phyloP scores from a whole-genome alignment of 1,284 basidiomycete genomes.

The Nidula niveotomentosa region DNA sequence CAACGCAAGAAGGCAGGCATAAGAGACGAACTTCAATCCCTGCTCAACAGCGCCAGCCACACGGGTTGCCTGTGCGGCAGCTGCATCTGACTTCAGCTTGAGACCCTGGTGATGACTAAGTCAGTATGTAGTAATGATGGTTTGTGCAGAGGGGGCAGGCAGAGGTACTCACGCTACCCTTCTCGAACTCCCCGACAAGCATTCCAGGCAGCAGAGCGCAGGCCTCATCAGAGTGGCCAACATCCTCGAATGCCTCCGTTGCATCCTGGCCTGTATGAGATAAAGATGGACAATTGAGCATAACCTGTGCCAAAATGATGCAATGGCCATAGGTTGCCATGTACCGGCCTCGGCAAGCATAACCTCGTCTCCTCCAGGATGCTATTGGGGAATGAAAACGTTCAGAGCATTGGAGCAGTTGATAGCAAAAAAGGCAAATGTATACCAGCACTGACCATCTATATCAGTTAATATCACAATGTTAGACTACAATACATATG shows the following conservation, averaged over 20 bases:
- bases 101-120: conserved; percentile 31
- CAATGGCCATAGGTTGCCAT: conserved; percentile 29
- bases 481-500: no score
- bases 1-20: conserved; percentile 3
- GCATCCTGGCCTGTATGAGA: conserved; percentile 77
- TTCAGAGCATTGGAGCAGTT: background rate
- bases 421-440: no score
- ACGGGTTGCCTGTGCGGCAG: conserved; percentile 41
- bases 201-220: conserved; percentile 82
- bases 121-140: conserved; percentile 2
- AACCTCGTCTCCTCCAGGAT: conserved; percentile 98
- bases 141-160: conserved; percentile 4
- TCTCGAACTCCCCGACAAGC: conserved; percentile 79
- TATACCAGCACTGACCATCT: no score
- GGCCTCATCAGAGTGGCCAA: conserved; percentile 99
- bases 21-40: conserved; percentile 62
- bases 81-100: conserved; percentile 48
- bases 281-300: conserved; percentile 3
- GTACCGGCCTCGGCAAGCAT: conserved; percentile 89
- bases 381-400: conserved; percentile 46
- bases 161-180: conserved; percentile 53
- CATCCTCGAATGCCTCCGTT: conserved; percentile 98
- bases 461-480: no score
- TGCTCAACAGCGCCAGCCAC: conserved; percentile 54
- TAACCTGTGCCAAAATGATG: background rate